Percentiles rank a stretch among this genome's conserved stretches.
Conservation (phyloP, 2,329 filamentous ascomycete genomes). For the Dryadomyces quercivorus region DNA sequence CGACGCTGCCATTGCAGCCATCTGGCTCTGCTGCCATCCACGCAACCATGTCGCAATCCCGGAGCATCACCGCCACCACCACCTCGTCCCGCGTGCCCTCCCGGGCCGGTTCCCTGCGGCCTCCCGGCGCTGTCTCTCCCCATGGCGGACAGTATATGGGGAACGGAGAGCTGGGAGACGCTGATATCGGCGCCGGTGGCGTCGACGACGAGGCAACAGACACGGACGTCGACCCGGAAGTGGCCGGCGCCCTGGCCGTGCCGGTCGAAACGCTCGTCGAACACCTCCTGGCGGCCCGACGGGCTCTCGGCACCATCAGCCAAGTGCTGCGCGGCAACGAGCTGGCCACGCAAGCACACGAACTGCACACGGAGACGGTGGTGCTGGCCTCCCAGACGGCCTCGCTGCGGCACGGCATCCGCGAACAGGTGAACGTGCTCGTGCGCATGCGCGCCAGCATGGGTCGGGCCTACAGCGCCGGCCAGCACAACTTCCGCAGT, state of each 20-base stretch:
- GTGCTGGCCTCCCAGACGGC: constrained; percentile 56
- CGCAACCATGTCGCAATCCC: background rate
- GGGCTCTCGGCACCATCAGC: constrained; percentile 71
- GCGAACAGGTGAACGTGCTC: constrained; percentile 41
- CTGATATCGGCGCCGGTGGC: background rate
- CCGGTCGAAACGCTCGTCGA: constrained; percentile 68
- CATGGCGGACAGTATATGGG: too few relatives aligned
- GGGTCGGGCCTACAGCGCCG: constrained; percentile 42
- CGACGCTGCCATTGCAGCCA: too few relatives aligned
- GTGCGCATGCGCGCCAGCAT: constrained; percentile 37
- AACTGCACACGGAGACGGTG: constrained; percentile 66
- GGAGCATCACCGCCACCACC: background rate
- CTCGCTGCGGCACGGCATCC: constrained; percentile 54
- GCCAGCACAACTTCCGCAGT: constrained; percentile 46
- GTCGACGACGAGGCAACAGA: background rate
- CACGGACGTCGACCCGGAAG: background rate
- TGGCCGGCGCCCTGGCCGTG: constrained; percentile 13
- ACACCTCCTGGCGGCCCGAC: constrained; percentile 77
- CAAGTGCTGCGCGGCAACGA: constrained; percentile 80
- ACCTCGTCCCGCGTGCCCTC: background rate
- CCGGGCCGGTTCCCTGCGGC: background rate
- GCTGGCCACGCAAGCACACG: constrained; percentile 64
- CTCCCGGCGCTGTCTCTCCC: background rate
- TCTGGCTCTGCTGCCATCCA: background rate
- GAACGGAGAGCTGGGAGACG: too few relatives aligned